Base-by-base conservation (phyloP, 768 basidiomycete genomes). In the Amanita exitialis region DNA sequence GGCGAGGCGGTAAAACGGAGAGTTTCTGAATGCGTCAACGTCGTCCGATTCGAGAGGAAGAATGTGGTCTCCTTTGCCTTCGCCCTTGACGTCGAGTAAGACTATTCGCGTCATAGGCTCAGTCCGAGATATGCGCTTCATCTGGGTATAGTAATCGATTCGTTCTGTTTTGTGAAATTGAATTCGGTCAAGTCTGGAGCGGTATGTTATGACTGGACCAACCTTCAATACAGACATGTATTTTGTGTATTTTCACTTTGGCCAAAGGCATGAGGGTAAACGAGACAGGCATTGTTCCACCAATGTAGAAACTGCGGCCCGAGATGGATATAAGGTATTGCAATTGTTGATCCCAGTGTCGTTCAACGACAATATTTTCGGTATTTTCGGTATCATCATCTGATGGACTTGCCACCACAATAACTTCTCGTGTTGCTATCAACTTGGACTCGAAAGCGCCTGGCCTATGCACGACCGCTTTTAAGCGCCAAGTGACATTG, bases 341-440 rank as follows among this genome's bases (percentile, higher is more conserved):
- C 57, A 92, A 61, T 62, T 95, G 88, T 44, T 80, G 76, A 52
- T 97, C 94, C 95, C 94, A 99, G 58, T 86, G 80, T 16, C 90
- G 73, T 61, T 95, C 87, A 13, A 97, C 80, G 44, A 90, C 75
- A 46, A 97, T 80, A 57, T 80, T 87, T 55, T 81, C 81, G 0
- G 73, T 75, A 49, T 90, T 90, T 59, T 96, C 93, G n/a, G 79
- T 80, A 56, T 89, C 84, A 47, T 92, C 90, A 48, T 91, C 90
- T 8, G 77, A 76, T 0, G 91, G 90, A 47, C 74, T 77, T 10
- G 84, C 74, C 18, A 96, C 78, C 39, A 94, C 77, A 2, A 73
- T 70, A 10, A 96, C 86, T 45, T 92, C 86, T 38, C 83, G 77
- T 21, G 71, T 63, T 3, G 89, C 78, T 1, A 75, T 70, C 60